A percentile compares a stretch with the other conserved stretches of the same genome.
Evolutionary conservation across 768 basidiomycete species (phyloP).

Genomic region (Hericium erinaceus): DNA sequence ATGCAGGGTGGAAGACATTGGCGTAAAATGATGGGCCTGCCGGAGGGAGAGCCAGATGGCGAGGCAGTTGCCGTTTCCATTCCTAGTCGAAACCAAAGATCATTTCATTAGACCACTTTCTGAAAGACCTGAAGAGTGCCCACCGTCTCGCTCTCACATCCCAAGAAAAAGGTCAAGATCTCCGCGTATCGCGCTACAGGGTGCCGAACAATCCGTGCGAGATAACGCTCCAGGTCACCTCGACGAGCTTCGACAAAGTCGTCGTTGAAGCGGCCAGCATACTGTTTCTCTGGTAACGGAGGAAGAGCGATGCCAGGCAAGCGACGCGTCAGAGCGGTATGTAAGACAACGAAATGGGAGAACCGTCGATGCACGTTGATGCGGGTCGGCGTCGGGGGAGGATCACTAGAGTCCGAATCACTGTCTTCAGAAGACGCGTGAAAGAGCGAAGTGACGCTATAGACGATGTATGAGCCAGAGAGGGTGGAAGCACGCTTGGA

Average conservation of each 20-base stretch:
- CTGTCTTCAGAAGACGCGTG: conserved; percentile 20
- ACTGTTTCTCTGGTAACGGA: conserved; percentile 79
- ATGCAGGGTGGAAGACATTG: conserved; percentile 75
- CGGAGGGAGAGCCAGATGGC: conserved; percentile 49
- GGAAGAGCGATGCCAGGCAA: conserved; percentile 74
- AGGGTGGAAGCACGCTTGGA: conserved; percentile 61
- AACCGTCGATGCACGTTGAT: conserved; percentile 78
- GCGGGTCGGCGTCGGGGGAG: conserved; percentile 28
- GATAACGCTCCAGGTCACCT: conserved; percentile 74
- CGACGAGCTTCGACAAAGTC: conserved; percentile 79
- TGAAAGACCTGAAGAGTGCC: conserved; percentile 18
- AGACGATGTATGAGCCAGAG: conserved; percentile 66
- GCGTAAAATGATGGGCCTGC: conserved; percentile 74
- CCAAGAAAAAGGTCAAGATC: conserved; percentile 69
- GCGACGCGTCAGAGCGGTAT: conserved; percentile 56
- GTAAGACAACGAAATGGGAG: conserved; percentile 75
- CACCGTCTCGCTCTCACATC: conserved; percentile 68
- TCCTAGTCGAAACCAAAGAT: conserved; percentile 36
- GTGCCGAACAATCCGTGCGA: conserved; percentile 61
- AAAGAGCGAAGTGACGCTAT: conserved; percentile 72
- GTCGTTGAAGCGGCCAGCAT: conserved; percentile 68
- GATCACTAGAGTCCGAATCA: conserved; percentile 15
- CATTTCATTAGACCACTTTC: background rate
- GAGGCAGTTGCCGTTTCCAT: conserved; percentile 56
- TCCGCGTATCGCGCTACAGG: conserved; percentile 73